Base-by-base conservation (phyloP, 1,139 yeast species). In the Nakaseomyces glabratus region DNA sequence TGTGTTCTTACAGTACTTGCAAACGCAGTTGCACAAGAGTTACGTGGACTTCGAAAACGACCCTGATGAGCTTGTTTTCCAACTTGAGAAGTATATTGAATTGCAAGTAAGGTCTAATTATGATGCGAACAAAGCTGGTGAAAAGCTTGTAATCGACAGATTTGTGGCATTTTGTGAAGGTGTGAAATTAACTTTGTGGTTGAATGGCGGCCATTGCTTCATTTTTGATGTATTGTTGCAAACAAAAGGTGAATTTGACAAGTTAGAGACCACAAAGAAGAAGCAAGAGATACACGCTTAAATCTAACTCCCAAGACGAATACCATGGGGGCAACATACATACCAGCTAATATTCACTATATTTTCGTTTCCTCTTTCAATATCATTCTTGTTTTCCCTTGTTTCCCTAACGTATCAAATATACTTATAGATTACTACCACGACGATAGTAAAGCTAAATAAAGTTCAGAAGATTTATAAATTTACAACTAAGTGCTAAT, bases 161-260 rank as follows among this genome's bases (percentile, higher is more conserved):
- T 66, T 62, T 42, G 51, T 62, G 23, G 63, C 60, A 32, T 62
- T 68, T 37, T 49, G 63, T 10, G 50, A 54, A 17, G 66, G 63
- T 30, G 58, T 68, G 28, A 59, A 59, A 39, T 52, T 59, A 12
- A 60, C 68, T 0, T 45, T 68, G 29, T 47, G 53, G 25, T 45
- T 66, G 23, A 68, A 66, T 38, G 70, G 70, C 11, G 71, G 71
- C 1, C 69, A 68, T 42, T 48, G 65, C 6, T 66, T 66, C 39
- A 58, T 64, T 6, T 57, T 68, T 40, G 73, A 67, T 42, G 49
- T 66, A 2, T 46, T 67, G 33, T 43, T 63, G 17, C 60, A 61
- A 28, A 60, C 62, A 39, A 60, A 61, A 36, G 51, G 55, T 37
- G 55, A 57, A 7, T 63, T 66, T 37, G 69, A 66, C 36, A 45